Evolutionary conservation across 1,284 basidiomycete species (phyloP), one percentile per base, ranked within the genome.

Genomic region (Irpex lacteus): DNA sequence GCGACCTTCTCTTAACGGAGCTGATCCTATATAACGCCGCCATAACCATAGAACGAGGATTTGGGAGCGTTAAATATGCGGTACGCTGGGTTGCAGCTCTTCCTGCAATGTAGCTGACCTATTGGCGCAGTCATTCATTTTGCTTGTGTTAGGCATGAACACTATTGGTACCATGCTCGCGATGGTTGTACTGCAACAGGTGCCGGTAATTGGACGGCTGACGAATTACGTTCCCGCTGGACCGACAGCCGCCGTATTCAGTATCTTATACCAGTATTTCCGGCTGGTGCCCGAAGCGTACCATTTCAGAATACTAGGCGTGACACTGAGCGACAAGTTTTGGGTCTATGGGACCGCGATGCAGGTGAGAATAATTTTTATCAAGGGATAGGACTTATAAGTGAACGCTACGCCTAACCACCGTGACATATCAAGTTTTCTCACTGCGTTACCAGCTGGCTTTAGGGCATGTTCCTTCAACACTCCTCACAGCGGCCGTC

Each of bases 41-140:
- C 1, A 77, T 94, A 1, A 84, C 85, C 26, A 83, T 97, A 53
- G 96, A 98, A 73, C 83, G 96, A 62, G 86, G 88, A 49, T 97
- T 96, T 72, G 96, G 96, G 1, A 90, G 88, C 60, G 76, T 89
- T 63, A 98, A 98, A 75, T 98, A 86, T 77, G 92, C 92, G n/a
- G 95, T 95, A 69, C 77, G 92, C 79, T 55, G 54, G 21, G 49
- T 44, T 34, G 59, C 47, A 18, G 36, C 36, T 38, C 54, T 37
- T 26, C 59, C 62, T 38, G 34, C 50, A 21, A 26, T 60, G 9
- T 36, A 18, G 47, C 64, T 65, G 15, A 58, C 37, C n/a, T 54
- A 32, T 21, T 44, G 5, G 11, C 26, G 19, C 32, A 95, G 93
- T 94, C 92, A 5, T 96, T 94, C 75, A 76, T 85, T 15, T 71